A percentile compares a stretch with the other conserved stretches of the same genome.
Conservation (phyloP, 2,329 filamentous ascomycete genomes). For the Zymoseptoria tritici region DNA sequence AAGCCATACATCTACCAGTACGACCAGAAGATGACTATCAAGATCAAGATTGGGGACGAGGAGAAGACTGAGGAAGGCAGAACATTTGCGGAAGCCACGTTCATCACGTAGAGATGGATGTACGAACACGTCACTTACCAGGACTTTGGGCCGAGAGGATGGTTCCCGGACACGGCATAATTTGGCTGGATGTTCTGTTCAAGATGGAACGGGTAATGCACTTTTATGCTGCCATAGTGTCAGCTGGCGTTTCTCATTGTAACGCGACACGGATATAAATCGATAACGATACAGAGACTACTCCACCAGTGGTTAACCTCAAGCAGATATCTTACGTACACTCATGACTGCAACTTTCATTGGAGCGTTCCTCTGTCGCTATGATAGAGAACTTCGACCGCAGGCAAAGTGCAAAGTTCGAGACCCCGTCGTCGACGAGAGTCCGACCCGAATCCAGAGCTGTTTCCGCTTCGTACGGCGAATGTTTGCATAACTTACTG, state of each 20-base stretch:
- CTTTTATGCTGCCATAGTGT: not conserved
- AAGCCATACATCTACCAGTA: slow-evolving; percentile 99
- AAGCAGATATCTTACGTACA: not conserved
- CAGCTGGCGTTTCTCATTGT: not conserved
- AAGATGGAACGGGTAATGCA: not conserved
- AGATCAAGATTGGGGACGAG: slow-evolving; percentile 76
- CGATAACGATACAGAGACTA: not conserved
- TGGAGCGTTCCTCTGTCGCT: no score
- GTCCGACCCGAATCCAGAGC: no score
- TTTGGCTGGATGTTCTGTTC: not conserved
- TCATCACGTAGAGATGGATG: slow-evolving; percentile 61
- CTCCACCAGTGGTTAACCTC: not conserved
- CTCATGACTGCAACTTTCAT: no score
- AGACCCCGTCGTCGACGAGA: no score
- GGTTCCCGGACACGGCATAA: not conserved
- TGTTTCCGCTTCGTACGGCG: no score
- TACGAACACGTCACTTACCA: not conserved
- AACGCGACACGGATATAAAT: not conserved
- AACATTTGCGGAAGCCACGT: slow-evolving; percentile 88
- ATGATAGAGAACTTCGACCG: no score
- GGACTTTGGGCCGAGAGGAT: not conserved
- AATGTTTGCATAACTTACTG: no score
- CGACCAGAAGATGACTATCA: slow-evolving; percentile 63
- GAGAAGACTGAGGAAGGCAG: slow-evolving; percentile 70
- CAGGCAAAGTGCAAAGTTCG: no score